Evolutionary conservation across 139 green algal species (phyloP), one percentile per base, ranked within the genome.

Genomic region (Haematococcus lacustris): DNA sequence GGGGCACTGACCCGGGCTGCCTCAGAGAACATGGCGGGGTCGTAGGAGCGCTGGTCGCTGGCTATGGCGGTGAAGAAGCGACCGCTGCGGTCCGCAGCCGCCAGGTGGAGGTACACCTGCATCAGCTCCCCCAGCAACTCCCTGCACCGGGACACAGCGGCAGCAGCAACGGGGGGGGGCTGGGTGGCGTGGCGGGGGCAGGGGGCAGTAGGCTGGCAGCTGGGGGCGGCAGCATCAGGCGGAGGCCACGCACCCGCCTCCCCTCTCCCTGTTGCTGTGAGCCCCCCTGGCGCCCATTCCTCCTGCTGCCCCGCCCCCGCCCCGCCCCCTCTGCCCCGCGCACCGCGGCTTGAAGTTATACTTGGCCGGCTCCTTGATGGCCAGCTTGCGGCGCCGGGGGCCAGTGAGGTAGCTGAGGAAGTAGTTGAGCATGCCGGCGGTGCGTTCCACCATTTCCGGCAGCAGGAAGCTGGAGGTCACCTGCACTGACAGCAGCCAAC

Each of bases 351-450:
- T 75, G 85, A 96, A 98, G 69, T 80, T 83, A 77, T 92, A 96
- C 74, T 96, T 90, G 66, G 96, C 84, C 1, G 89, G 89, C 63
- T 98, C 84, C 62, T 88, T 88, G 26, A 90, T 78, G 0, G 71
- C 51, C 51, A 88, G 75, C 39, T 79, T 73, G 4, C 74, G 69
- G 4, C 83, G 69, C 69, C 84, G 51, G 1, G 78, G 81, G 38
- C 93, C 92, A 40, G 90, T 91, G 13, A 99, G 88, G 82, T 95
- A 91, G 57, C 38, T 73, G 32, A 99, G 83, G 80, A 99, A 99
- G 82, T 98, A 99, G 82, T 98, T 93, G 71, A 97, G 87, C 83
- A 93, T 97, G 63, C 75, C 80, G 4, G 93, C 90, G 17, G 96
- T 78, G 17, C 95, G 86, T 21, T 89, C 81, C 28, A 97, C 90